A percentile compares a stretch with the other conserved stretches of the same genome.
Evolutionary conservation across 2,329 filamentous ascomycete species (phyloP).

Genomic region (Alternaria hordeiaustralica): DNA sequence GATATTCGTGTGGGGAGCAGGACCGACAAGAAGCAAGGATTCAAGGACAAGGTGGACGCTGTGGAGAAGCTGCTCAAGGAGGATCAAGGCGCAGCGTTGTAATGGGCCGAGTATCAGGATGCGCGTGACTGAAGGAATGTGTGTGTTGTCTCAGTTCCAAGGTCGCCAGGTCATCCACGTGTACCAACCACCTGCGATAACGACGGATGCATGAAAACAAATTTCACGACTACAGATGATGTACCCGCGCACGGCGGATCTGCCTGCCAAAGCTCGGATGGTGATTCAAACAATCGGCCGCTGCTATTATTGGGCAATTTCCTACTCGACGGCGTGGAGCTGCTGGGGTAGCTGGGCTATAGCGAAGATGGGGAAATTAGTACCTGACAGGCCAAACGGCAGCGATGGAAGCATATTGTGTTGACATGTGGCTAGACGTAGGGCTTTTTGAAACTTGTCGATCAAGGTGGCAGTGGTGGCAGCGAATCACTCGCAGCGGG

Average conservation of each 20-base stretch:
- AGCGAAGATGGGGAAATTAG: conserved; percentile 4
- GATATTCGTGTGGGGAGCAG: conserved; percentile 86
- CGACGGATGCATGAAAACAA: conserved; percentile 7
- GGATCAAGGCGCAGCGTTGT: conserved; percentile 29
- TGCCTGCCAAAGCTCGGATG: conserved; percentile 5
- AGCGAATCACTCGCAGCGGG: conserved; percentile 5
- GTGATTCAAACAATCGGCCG: conserved; percentile 14
- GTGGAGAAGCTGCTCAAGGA: conserved; percentile 60
- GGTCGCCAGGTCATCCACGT: conserved; percentile 10
- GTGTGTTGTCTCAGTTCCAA: conserved; percentile 12
- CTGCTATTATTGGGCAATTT: conserved; percentile 27
- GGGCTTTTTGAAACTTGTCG: conserved; percentile 9
- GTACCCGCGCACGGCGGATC: conserved; percentile 3
- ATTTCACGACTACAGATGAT: conserved; percentile 6
- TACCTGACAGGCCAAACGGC: not conserved
- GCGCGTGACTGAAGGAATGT: conserved; percentile 8
- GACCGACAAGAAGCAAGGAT: conserved; percentile 84
- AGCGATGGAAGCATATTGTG: conserved; percentile 4
- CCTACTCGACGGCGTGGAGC: conserved; percentile 8
- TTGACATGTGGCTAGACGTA: conserved; percentile 2
- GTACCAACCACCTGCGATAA: not conserved
- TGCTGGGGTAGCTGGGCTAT: conserved; percentile 10
- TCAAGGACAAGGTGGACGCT: conserved; percentile 76
- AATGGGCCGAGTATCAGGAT: not conserved
- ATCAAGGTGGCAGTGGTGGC: not conserved